Conservation (phyloP, 2,329 filamentous ascomycete genomes). For the Endothia cerciana region DNA sequence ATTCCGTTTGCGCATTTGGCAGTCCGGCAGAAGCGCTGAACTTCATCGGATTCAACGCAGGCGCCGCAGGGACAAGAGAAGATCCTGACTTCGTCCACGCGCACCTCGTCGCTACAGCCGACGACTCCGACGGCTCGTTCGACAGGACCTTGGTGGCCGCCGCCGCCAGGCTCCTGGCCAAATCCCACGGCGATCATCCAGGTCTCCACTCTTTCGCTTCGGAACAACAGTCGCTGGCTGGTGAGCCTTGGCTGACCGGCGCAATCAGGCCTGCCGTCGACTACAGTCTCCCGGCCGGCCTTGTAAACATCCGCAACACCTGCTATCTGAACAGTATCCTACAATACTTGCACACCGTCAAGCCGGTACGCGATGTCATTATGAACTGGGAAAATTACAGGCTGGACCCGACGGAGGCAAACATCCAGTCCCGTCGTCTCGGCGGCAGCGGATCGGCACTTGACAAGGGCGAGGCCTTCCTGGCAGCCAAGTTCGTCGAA, state of each 20-base stretch:
- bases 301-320: constrained; percentile 94
- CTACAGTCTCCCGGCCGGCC: constrained; percentile 74
- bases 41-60: constrained; percentile 29
- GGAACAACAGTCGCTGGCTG: constrained; percentile 15
- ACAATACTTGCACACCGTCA: constrained; percentile 92
- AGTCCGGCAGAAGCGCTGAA: constrained; percentile 32
- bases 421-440: constrained; percentile 69
- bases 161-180: constrained; percentile 19
- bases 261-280: constrained; percentile 35
- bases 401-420: constrained; percentile 67
- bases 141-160: constrained; percentile 25
- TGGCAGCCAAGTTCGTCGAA: constrained; percentile 66
- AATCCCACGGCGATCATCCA: constrained; percentile 14
- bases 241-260: constrained; percentile 17
- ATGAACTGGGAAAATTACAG: constrained; percentile 74
- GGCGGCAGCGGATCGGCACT: constrained; percentile 64
- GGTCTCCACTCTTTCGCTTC: constrained; percentile 15
- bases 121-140: constrained; percentile 14
- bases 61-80: neutral
- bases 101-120: constrained; percentile 17
- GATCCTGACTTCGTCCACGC: constrained; percentile 19
- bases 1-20: constrained; percentile 31
- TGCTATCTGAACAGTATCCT: constrained; percentile 97
- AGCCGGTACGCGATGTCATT: constrained; percentile 78
- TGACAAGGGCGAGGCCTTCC: constrained; percentile 40